Evolutionary conservation across 2,329 filamentous ascomycete species (phyloP).

Genomic region (Coniochaeta pulveracea): DNA sequence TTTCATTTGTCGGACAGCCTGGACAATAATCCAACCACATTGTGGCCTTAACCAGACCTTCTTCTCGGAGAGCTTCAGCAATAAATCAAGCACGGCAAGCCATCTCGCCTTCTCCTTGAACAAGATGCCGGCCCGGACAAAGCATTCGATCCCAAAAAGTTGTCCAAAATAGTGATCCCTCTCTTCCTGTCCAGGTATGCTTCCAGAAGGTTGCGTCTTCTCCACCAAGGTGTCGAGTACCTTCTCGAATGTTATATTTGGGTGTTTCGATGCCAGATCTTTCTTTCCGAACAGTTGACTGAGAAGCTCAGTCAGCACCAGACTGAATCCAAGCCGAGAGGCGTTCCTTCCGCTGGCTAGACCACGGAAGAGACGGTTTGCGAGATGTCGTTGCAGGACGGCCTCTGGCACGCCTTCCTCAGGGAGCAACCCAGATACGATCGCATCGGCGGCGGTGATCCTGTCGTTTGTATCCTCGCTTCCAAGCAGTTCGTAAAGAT

Average conservation of each 20-base stretch:
- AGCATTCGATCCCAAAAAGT: constrained; percentile 76
- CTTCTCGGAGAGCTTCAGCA: constrained; percentile 65
- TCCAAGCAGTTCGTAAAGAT: constrained; percentile 49
- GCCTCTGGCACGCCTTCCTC: constrained; percentile 37
- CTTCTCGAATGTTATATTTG: constrained; percentile 42
- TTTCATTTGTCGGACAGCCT: constrained; percentile 54
- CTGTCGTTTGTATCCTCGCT: constrained; percentile 46
- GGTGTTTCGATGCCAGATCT: constrained; percentile 34
- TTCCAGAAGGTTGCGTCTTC: constrained; percentile 42
- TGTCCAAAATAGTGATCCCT: constrained; percentile 77
- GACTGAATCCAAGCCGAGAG: constrained; percentile 77
- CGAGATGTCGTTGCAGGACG: constrained; percentile 46
- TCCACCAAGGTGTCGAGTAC: constrained; percentile 40
- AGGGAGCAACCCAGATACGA: constrained; percentile 43
- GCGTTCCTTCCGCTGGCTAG: constrained; percentile 85
- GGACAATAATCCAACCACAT: constrained; percentile 72
- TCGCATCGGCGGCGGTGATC: constrained; percentile 45
- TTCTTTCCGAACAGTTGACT: constrained; percentile 53
- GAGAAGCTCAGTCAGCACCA: constrained; percentile 75
- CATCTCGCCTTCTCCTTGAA: constrained; percentile 50
- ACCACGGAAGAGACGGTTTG: constrained; percentile 68
- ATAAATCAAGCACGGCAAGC: constrained; percentile 56
- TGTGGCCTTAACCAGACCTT: constrained; percentile 86
- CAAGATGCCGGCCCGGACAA: constrained; percentile 68
- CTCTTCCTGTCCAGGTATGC: constrained; percentile 59